phyloP scores from a whole-genome alignment of 1,139 yeast genomes.

The Pichia sp. region DNA sequence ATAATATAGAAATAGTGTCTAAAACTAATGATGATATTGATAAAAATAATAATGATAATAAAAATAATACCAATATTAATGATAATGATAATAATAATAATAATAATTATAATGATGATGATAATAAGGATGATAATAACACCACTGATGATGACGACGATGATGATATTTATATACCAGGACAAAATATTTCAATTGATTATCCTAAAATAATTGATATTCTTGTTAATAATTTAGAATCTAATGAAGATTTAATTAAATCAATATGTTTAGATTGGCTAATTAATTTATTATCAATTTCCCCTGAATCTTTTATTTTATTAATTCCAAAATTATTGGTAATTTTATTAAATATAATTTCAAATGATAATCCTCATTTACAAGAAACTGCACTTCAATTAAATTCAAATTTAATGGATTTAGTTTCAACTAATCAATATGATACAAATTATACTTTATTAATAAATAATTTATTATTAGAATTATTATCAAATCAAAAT shows the following conservation, averaged over 20 bases:
- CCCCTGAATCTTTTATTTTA: slow-evolving; percentile 70
- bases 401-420: slow-evolving; percentile 43
- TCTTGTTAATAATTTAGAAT: slow-evolving; percentile 68
- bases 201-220: slow-evolving; percentile 77
- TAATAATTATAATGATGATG: no score
- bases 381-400: slow-evolving; percentile 49
- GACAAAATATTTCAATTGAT: slow-evolving; percentile 82
- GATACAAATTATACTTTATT: slow-evolving; percentile 51
- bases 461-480: slow-evolving; percentile 54
- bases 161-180: slow-evolving; percentile 65
- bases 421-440: slow-evolving; percentile 34
- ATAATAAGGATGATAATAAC: no score
- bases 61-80: no score
- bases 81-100: no score
- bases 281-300: slow-evolving; percentile 62
- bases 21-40: no score
- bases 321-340: slow-evolving; percentile 54
- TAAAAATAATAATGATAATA: no score
- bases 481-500: slow-evolving; percentile 35
- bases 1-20: no score
- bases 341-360: slow-evolving; percentile 49
- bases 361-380: slow-evolving; percentile 47
- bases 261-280: slow-evolving; percentile 81
- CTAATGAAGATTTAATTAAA: slow-evolving; percentile 72
- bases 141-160: slow-evolving; percentile 10